These are phyloP conservation scores for Candida sp. DNA, from an alignment of 1,139 yeast genomes.

Conservation along the genomic window DNA sequence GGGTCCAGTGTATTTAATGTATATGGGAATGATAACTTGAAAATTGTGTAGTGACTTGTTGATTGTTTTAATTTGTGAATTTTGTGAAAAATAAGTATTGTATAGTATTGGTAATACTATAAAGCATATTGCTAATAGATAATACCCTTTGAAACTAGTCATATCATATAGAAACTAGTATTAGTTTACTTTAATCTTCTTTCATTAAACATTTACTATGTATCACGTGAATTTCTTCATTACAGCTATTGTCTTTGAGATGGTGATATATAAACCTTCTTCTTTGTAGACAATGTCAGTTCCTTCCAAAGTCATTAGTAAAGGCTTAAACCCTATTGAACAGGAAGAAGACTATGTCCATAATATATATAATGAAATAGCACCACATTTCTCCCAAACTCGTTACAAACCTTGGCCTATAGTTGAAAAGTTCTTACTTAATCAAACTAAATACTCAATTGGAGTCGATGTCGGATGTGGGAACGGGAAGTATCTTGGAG, in stretches of 20 bases:
- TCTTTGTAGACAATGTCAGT: conserved; percentile 25
- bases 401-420: conserved; percentile 98
- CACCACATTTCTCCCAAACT: conserved; percentile 88
- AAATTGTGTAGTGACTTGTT: background rate
- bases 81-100: background rate
- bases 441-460: conserved; percentile 28
- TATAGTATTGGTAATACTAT: background rate
- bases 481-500: conserved; percentile 83
- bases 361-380: conserved; percentile 86
- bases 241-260: background rate
- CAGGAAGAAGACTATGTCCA: conserved; percentile 85
- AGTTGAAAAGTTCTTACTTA: conserved; percentile 65
- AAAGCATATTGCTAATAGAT: background rate
- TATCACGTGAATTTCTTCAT: background rate
- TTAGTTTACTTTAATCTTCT: too few relatives aligned
- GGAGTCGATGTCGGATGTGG: conserved; percentile 91
- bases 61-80: background rate
- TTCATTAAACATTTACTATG: too few relatives aligned
- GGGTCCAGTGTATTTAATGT: conserved; percentile 29
- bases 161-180: background rate
- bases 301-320: conserved; percentile 28
- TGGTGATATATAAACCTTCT: too few relatives aligned
- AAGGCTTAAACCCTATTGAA: conserved; percentile 38
- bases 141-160: background rate
- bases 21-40: conserved; percentile 21